A percentile compares a stretch with the other conserved stretches of the same genome.
These are phyloP conservation scores for Podaxis sp. DNA, from an alignment of 768 basidiomycete species.

Conservation along the genomic window DNA sequence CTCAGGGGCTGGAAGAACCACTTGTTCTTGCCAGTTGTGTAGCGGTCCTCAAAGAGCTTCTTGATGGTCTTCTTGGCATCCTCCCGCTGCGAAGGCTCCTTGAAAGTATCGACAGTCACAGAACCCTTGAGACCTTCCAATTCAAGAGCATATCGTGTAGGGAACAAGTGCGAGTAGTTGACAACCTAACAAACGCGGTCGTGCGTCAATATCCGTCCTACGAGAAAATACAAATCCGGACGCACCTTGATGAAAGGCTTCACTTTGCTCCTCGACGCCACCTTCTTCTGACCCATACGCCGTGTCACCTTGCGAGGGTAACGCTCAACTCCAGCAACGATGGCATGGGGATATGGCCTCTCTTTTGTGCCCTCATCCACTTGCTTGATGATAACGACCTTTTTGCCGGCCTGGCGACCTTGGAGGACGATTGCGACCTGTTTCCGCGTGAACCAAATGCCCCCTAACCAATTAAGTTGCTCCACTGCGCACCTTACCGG, in stretches of 20 bases:
- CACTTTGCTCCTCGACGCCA: conserved; percentile 90
- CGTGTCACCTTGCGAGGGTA: conserved; percentile 98
- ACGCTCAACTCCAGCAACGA: conserved; percentile 97
- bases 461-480: background rate
- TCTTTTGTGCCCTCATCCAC: conserved; percentile 96
- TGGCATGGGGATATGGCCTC: conserved; percentile 94
- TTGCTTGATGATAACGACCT: conserved; percentile 99
- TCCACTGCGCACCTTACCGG: conserved; percentile 70
- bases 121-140: conserved; percentile 91
- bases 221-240: background rate
- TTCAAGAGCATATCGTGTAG: conserved; percentile 97
- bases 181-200: conserved; percentile 52
- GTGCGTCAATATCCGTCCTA: background rate
- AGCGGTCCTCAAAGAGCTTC: conserved; percentile 95
- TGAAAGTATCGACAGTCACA: conserved; percentile 88
- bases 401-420: conserved; percentile 99
- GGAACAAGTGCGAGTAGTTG: conserved; percentile 99
- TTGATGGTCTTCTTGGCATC: conserved; percentile 95
- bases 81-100: conserved; percentile 94
- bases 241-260: conserved; percentile 99
- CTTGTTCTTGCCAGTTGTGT: conserved; percentile 91
- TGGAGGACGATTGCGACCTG: conserved; percentile 96
- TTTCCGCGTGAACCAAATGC: background rate
- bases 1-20: conserved; percentile 94
- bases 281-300: conserved; percentile 95